Conservation (phyloP, 495 filamentous ascomycete species). For the Peziza echinospora region DNA sequence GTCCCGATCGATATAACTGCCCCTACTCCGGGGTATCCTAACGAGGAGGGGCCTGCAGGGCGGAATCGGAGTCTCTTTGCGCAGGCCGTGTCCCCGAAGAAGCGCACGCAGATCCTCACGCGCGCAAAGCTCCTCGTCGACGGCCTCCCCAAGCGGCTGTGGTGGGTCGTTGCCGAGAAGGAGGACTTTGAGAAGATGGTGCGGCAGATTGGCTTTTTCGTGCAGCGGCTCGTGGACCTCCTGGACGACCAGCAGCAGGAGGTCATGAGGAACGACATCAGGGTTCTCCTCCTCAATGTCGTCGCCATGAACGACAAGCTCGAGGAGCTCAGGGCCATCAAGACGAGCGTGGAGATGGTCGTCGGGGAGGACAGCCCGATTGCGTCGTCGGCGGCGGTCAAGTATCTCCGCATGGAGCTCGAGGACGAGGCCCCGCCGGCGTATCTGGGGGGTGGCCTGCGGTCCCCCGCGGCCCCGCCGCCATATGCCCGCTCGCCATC, state of each 20-base stretch:
- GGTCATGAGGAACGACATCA: slow-evolving; percentile 3
- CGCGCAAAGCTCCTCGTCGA: slow-evolving; percentile 2
- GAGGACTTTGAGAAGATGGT: slow-evolving; percentile 7
- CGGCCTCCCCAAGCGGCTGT: slow-evolving; percentile 4
- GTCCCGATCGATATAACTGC: neutral
- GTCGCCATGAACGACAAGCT: slow-evolving; percentile 5
- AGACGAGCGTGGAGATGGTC: neutral
- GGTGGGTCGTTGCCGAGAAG: slow-evolving; percentile 10
- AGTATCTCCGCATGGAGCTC: neutral
- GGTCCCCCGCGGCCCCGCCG: neutral
- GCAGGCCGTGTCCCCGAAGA: slow-evolving; percentile 3
- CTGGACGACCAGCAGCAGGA: slow-evolving; percentile 8
- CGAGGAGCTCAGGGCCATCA: slow-evolving; percentile 2
- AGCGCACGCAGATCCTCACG: slow-evolving; percentile 4
- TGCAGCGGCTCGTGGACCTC: slow-evolving; percentile 6
- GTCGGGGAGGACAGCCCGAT: neutral
- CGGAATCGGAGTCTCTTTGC: neutral
- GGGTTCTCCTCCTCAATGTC: slow-evolving; percentile 5
- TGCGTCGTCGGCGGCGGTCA: neutral
- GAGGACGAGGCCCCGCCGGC: neutral
- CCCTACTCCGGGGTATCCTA: neutral
- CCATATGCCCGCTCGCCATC: neutral
- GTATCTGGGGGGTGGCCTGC: neutral
- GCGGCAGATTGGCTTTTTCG: slow-evolving; percentile 1
- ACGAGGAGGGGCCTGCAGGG: neutral